Evolutionary conservation across 1,284 basidiomycete genomes (phyloP), one percentile per base, ranked within the genome.

Genomic region (Termitomyces sp.): DNA sequence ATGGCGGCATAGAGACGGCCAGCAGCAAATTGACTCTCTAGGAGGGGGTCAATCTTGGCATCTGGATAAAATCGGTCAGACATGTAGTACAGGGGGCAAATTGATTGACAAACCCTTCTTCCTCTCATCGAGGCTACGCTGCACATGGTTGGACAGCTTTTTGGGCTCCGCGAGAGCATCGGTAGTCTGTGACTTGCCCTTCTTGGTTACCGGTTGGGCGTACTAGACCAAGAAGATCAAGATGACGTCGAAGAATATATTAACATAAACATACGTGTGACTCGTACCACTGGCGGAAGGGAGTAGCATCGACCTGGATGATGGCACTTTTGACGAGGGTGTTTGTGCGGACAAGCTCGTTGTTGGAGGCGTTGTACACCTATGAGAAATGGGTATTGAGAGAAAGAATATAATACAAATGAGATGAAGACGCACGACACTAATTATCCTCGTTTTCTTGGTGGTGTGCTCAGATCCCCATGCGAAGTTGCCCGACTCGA

Each of bases 281-380:
- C 79, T 98, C 94, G 72, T 97, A 98, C 94, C 94, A 98, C 77
- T 96, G 94, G 65, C 94, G 86, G 91, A 97, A 98, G 63, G 94
- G 95, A 47, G 94, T 87, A 61, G 94, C 94, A 79, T 98, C 94
- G 68, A 98, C 73, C 74, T 97, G 94, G 74, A 98, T 92, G 75
- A 98, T 90, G 64, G 90, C 90, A 62, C 86, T 81, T 82, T 95
- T 97, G 70, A 98, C 94, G 58, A 98, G 86, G 58, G 94, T 98
- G 81, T 98, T 97, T 66, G 94, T 98, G 70, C 94, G 92, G 70
- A 98, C 94, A 69, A 98, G 85, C 78, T 98, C 94, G 78, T 98
- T 98, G 86, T 98, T 98, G 62, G 94, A 94, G 48, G 95, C 84
- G 74, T 98, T 98, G 84, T 98, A 98, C 52, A 93, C 90, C 92